Percentiles rank a stretch among this genome's conserved stretches.
phyloP scores from a whole-genome alignment of 768 basidiomycete species.

The Leccinum subgranulosum region DNA sequence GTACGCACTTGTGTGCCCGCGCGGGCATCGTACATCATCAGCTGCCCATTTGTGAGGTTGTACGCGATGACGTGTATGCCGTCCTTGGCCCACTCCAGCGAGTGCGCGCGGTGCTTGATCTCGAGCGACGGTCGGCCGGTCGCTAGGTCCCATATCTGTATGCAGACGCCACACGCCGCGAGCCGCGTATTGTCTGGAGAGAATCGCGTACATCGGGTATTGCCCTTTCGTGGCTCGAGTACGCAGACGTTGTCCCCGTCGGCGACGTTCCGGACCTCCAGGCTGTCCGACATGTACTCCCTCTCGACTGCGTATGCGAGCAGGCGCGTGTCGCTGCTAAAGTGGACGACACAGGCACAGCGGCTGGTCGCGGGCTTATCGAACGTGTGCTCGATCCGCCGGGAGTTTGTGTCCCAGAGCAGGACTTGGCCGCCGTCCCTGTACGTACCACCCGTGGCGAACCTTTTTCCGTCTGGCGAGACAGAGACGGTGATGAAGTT shows the following conservation, averaged over 20 bases:
- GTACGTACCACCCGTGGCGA: slow-evolving; percentile 23
- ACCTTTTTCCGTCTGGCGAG: slow-evolving; percentile 23
- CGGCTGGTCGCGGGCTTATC: slow-evolving; percentile 22
- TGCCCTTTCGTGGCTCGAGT: slow-evolving; percentile 23
- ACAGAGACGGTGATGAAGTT: slow-evolving; percentile 24
- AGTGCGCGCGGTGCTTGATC: slow-evolving; percentile 26
- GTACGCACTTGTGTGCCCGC: slow-evolving; percentile 17
- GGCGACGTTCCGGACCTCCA: slow-evolving; percentile 15
- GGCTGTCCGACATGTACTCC: slow-evolving; percentile 24
- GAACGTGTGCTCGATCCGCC: slow-evolving; percentile 23
- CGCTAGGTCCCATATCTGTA: slow-evolving; percentile 22
- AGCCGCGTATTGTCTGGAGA: slow-evolving; percentile 23
- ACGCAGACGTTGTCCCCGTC: slow-evolving; percentile 14
- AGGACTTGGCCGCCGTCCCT: slow-evolving; percentile 23
- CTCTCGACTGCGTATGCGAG: slow-evolving; percentile 21
- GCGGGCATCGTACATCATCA: slow-evolving; percentile 22
- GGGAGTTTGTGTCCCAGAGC: slow-evolving; percentile 20
- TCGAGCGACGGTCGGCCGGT: slow-evolving; percentile 19
- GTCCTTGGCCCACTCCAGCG: slow-evolving; percentile 25
- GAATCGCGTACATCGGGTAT: slow-evolving; percentile 24
- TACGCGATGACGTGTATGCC: slow-evolving; percentile 16
- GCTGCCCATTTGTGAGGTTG: slow-evolving; percentile 23
- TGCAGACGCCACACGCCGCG: slow-evolving; percentile 23
- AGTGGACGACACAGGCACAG: slow-evolving; percentile 23
- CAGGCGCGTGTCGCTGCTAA: slow-evolving; percentile 18